phyloP scores from a whole-genome alignment of 73 alveolate genomes.

The Loxodes magnus region DNA sequence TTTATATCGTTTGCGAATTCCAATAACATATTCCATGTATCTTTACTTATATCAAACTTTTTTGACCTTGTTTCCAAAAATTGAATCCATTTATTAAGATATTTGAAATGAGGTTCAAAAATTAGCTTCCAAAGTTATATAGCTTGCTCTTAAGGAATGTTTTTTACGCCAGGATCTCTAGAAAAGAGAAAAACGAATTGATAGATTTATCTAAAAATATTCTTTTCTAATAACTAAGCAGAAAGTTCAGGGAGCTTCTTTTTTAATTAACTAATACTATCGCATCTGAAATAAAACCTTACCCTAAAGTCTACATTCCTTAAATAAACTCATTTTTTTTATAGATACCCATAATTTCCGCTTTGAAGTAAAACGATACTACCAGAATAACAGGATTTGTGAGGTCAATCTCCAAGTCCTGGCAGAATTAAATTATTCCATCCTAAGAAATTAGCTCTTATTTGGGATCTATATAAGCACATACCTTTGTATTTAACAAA shows the following conservation, averaged over 20 bases:
- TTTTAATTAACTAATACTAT: conserved; percentile 17
- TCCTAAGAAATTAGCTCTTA: conserved; percentile 7
- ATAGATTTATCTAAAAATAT: conserved; percentile 27
- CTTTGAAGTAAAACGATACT: conserved; percentile 30
- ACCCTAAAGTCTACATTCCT: conserved; percentile 33
- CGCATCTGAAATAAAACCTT: too few species aligned
- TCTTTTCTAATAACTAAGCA: conserved; percentile 11
- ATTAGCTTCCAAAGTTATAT: conserved; percentile 36
- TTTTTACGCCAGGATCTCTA: conserved; percentile 30
- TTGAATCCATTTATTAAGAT: conserved; percentile 6
- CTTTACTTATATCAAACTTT: conserved; percentile 14
- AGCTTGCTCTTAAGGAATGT: conserved; percentile 30
- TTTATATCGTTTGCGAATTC: conserved; percentile 24
- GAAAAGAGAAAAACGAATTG: conserved; percentile 33
- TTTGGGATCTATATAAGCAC: too few species aligned
- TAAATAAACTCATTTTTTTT: conserved; percentile 24
- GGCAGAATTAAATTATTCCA: conserved; percentile 32
- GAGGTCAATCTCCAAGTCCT: conserved; percentile 37
- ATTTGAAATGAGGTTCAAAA: background rate
- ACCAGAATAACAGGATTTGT: conserved; percentile 42
- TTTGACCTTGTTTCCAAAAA: conserved; percentile 10
- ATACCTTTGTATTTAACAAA: conserved; percentile 2
- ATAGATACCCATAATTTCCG: conserved; percentile 48
- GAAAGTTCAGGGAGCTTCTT: conserved; percentile 19
- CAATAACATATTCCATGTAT: conserved; percentile 41